phyloP scores from a whole-genome alignment of 805 yeast genomes.

The Barnettozyma salicaria region DNA sequence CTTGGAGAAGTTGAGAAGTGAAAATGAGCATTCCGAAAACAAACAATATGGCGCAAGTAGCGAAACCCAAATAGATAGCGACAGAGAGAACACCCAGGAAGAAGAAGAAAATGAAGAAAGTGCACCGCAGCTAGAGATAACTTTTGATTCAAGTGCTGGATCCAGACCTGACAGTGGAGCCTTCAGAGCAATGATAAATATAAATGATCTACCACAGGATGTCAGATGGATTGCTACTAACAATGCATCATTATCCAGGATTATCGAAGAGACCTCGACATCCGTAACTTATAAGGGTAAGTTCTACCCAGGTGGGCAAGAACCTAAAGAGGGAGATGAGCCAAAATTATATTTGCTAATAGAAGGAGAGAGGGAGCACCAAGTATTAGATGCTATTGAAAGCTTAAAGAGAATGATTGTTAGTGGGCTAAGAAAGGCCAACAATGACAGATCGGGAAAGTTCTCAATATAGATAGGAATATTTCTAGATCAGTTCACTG shows the following conservation, averaged over 20 bases:
- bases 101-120: constrained; percentile 21
- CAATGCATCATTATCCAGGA: constrained; percentile 52
- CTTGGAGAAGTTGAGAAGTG: constrained; percentile 56
- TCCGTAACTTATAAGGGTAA: constrained; percentile 81
- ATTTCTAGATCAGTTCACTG: not conserved
- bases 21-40: constrained; percentile 43
- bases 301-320: constrained; percentile 57
- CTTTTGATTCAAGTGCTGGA: constrained; percentile 47
- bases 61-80: constrained; percentile 8
- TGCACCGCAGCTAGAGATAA: constrained; percentile 32
- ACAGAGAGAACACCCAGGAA: too few relatives aligned
- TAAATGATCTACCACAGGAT: constrained; percentile 80
- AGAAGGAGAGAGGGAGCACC: constrained; percentile 61
- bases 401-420: constrained; percentile 49
- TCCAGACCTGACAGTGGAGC: constrained; percentile 48
- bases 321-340: constrained; percentile 51
- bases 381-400: constrained; percentile 54
- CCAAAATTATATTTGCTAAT: constrained; percentile 73
- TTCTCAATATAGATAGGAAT: constrained; percentile 36
- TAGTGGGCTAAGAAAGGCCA: constrained; percentile 48
- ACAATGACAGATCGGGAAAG: constrained; percentile 39
- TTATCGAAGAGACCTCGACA: constrained; percentile 66
- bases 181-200: constrained; percentile 63
- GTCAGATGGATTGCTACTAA: constrained; percentile 76
- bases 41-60: constrained; percentile 40